Evolutionary conservation across 2,329 filamentous ascomycete genomes (phyloP).

Genomic region (Sporothrix pseudoabietina): DNA sequence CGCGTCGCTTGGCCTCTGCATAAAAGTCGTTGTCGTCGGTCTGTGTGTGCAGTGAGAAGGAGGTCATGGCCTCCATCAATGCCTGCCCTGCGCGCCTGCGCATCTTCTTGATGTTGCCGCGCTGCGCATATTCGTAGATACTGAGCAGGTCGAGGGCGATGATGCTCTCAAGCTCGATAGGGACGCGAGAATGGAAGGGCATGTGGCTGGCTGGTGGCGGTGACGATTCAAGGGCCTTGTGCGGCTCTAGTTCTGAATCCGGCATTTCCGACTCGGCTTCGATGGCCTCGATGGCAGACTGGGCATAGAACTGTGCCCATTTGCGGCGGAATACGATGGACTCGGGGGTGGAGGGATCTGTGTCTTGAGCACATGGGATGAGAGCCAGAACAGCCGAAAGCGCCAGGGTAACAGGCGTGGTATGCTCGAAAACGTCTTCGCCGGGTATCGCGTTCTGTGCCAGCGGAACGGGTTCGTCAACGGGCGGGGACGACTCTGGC

Average conservation of each 20-base stretch:
- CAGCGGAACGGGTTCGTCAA: constrained; percentile 42
- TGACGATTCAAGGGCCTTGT: constrained; percentile 46
- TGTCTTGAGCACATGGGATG: constrained; percentile 49
- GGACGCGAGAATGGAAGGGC: constrained; percentile 50
- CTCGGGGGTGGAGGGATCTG: constrained; percentile 43
- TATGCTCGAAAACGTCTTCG: constrained; percentile 44
- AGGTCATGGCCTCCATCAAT: constrained; percentile 52
- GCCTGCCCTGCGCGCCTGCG: constrained; percentile 52
- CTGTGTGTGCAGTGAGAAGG: constrained; percentile 47
- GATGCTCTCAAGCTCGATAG: constrained; percentile 51
- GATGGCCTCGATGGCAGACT: constrained; percentile 51
- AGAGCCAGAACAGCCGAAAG: constrained; percentile 53
- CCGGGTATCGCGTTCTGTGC: constrained; percentile 44
- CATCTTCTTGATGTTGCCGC: constrained; percentile 58
- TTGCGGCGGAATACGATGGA: constrained; percentile 50
- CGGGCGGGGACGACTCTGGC: constrained; percentile 41
- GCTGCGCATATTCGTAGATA: constrained; percentile 56
- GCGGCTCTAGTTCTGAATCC: constrained; percentile 49
- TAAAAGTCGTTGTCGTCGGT: constrained; percentile 47
- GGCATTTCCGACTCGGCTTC: constrained; percentile 53
- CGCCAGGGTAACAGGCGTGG: constrained; percentile 50
- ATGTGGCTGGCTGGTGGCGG: constrained; percentile 38
- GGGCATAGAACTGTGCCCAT: constrained; percentile 53
- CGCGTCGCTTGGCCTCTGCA: constrained; percentile 50
- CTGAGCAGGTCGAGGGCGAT: constrained; percentile 53